A percentile compares a stretch with the other conserved stretches of the same genome.
These are phyloP conservation scores for Candida frijolesensis DNA, from an alignment of 1,139 yeast species.

Conservation along the genomic window DNA sequence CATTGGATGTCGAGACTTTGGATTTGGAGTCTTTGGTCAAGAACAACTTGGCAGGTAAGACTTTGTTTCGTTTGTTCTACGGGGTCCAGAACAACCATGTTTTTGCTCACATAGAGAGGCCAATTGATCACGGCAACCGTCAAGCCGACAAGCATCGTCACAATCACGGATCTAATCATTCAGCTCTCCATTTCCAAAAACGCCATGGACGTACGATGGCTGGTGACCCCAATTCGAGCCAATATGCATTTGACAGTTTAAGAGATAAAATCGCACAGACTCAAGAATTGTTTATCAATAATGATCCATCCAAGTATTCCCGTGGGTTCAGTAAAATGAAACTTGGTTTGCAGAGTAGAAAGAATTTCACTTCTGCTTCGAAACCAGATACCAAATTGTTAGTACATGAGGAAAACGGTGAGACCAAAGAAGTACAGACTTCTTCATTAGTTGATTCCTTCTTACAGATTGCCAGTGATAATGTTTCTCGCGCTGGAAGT, in stretches of 20 bases:
- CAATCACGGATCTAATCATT: conserved; percentile 15
- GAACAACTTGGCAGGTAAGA: conserved; percentile 37
- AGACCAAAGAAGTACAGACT: conserved; percentile 11
- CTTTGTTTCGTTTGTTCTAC: conserved; percentile 37
- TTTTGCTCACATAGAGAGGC: conserved; percentile 1
- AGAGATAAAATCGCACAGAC: conserved; percentile 35
- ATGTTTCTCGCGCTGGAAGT: conserved; percentile 12
- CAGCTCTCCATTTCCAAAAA: conserved; percentile 13
- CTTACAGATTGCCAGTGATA: conserved; percentile 22
- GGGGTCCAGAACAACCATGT: conserved; percentile 21
- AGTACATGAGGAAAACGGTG: conserved; percentile 5
- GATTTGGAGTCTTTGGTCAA: conserved; percentile 41
- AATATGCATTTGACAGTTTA: conserved; percentile 39
- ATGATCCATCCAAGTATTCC: conserved; percentile 33
- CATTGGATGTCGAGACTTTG: conserved; percentile 46
- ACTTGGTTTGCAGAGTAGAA: conserved; percentile 33
- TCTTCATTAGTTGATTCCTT: conserved; percentile 24
- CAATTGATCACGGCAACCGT: background rate
- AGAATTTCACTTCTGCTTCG: conserved; percentile 6
- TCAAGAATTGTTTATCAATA: conserved; percentile 19
- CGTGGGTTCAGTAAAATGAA: conserved; percentile 42
- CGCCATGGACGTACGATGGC: conserved; percentile 14
- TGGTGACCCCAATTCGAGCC: conserved; percentile 9
- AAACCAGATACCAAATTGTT: conserved; percentile 4
- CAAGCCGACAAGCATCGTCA: conserved; percentile 8